Conservation (phyloP, 345 rosid genomes). For the Citrus unshiu region DNA sequence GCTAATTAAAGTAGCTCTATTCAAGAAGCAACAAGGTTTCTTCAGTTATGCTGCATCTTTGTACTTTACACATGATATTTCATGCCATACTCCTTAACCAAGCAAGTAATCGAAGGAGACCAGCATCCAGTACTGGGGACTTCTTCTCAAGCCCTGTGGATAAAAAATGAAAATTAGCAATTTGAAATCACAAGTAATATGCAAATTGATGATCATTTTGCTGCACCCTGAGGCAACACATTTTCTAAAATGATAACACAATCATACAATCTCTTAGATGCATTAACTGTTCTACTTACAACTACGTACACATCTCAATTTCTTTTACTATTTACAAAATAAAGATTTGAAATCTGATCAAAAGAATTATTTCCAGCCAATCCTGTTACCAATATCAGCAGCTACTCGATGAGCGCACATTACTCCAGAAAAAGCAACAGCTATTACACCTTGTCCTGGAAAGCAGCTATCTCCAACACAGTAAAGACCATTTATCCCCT, state of each 20-base stretch:
- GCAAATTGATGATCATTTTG: not conserved
- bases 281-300: not conserved
- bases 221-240: not conserved
- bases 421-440: conserved; percentile 93
- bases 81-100: conserved; percentile 82
- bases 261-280: not conserved
- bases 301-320: too few species aligned
- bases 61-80: conserved; percentile 3
- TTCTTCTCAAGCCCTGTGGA: conserved; percentile 70
- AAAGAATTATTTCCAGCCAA: conserved; percentile 1
- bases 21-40: not conserved
- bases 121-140: conserved; percentile 62
- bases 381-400: conserved; percentile 80
- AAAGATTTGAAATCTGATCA: conserved; percentile 5
- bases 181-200: not conserved
- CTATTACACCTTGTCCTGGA: conserved; percentile 98
- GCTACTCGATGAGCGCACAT: conserved; percentile 99
- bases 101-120: conserved; percentile 63
- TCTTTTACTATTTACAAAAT: not conserved
- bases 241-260: not conserved
- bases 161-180: not conserved
- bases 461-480: conserved; percentile 98
- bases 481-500: conserved; percentile 75
- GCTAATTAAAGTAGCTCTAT: not conserved
- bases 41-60: not conserved